A percentile compares a stretch with the other conserved stretches of the same genome.
Conservation (phyloP, 2,329 filamentous ascomycete species). For the Fusarium redolens region DNA sequence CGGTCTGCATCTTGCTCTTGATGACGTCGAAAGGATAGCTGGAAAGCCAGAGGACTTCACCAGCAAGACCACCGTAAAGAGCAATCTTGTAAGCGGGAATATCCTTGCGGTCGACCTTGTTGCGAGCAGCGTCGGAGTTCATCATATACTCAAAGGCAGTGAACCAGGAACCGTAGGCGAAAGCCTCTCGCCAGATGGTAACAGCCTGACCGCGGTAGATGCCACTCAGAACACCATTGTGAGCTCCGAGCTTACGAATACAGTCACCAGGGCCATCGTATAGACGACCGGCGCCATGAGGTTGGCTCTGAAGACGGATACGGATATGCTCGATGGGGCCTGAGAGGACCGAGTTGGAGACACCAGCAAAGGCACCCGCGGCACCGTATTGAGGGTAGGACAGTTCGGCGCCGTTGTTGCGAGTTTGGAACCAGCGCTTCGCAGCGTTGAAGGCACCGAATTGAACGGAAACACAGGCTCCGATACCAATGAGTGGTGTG, state of each 20-base stretch:
- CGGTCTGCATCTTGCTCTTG: constrained; percentile 99
- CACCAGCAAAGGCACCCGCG: constrained; percentile 89
- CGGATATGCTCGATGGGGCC: constrained; percentile 96
- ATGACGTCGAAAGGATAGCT: constrained; percentile 97
- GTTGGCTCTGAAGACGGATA: constrained; percentile 95
- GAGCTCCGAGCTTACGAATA: constrained; percentile 80
- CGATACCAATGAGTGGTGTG: constrained; percentile 93
- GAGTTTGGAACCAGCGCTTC: constrained; percentile 83
- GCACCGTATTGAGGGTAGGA: constrained; percentile 89
- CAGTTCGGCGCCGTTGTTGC: constrained; percentile 73
- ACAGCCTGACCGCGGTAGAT: constrained; percentile 90
- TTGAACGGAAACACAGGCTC: constrained; percentile 97
- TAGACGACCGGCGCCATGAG: constrained; percentile 81
- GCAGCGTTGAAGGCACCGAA: constrained; percentile 97
- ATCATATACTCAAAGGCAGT: constrained; percentile 95
- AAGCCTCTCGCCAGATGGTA: constrained; percentile 87
- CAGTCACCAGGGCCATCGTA: constrained; percentile 92
- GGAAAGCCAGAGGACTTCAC: constrained; percentile 91
- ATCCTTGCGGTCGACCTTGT: constrained; percentile 78
- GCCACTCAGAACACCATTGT: constrained; percentile 73
- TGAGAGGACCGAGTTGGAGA: constrained; percentile 89
- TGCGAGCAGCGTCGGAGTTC: constrained; percentile 86
- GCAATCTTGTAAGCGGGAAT: constrained; percentile 89
- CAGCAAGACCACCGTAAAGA: constrained; percentile 90
- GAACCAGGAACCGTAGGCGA: constrained; percentile 97